Evolutionary conservation across 108 stramenopile genomes (phyloP).

Genomic region (Licmophora abbreviata): DNA sequence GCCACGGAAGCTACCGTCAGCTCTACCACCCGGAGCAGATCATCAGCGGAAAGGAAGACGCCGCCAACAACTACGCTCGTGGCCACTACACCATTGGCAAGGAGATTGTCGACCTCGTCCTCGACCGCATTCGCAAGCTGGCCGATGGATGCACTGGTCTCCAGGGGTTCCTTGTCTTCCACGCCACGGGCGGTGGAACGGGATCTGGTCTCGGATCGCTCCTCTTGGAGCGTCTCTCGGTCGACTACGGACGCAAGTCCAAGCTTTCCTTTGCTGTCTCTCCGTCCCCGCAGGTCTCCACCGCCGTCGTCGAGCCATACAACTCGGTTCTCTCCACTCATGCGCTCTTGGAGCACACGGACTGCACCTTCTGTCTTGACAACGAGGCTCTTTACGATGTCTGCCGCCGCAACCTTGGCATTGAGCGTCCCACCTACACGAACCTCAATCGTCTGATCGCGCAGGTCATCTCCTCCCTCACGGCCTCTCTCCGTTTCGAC

Average conservation of each 20-base stretch:
- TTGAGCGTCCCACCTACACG: constrained; percentile 90
- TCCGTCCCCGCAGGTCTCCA: constrained; percentile 91
- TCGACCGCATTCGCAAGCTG: constrained; percentile 97
- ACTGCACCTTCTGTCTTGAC: constrained; percentile 92
- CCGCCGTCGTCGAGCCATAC: constrained; percentile 95
- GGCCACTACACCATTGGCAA: constrained; percentile 99
- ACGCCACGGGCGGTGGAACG: constrained; percentile 98
- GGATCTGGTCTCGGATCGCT: constrained; percentile 99
- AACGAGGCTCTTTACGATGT: constrained; percentile 95
- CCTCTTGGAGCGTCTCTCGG: constrained; percentile 94
- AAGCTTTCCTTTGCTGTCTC: constrained; percentile 97
- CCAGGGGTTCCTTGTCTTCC: constrained; percentile 99
- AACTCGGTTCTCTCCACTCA: constrained; percentile 95
- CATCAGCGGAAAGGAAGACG: constrained; percentile 99
- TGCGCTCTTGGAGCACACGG: constrained; percentile 92
- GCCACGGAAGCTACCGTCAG: constrained; percentile 80
- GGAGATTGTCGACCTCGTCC: constrained; percentile 95
- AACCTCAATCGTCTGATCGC: constrained; percentile 93
- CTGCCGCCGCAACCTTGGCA: constrained; percentile 90
- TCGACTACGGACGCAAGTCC: constrained; percentile 98
- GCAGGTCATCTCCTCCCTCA: constrained; percentile 89
- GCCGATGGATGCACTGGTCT: constrained; percentile 99
- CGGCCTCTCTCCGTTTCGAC: constrained; percentile 93
- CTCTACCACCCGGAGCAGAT: constrained; percentile 99
- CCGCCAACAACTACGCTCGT: constrained; percentile 99